phyloP scores from a whole-genome alignment of 176 grass and related monocot species.

The Cenchrus fungigraminus region DNA sequence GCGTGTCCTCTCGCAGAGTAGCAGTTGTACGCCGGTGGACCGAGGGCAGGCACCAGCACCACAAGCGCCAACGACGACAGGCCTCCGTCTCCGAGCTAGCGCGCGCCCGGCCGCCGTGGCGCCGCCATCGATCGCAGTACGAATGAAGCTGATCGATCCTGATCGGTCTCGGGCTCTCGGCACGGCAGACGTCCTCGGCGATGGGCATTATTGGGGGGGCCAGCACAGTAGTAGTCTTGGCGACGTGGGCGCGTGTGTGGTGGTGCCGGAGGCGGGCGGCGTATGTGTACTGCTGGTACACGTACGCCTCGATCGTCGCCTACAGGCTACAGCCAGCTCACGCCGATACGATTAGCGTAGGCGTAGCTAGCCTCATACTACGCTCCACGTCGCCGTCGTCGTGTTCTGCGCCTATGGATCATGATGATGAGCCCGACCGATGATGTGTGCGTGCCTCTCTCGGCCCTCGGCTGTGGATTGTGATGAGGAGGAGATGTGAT shows the following conservation, averaged over 20 bases:
- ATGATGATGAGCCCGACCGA: too few species aligned
- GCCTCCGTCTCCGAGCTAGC: too few species aligned
- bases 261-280: too few species aligned
- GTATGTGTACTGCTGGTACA: too few species aligned
- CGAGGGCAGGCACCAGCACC: background rate
- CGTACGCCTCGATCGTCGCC: too few species aligned
- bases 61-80: too few species aligned
- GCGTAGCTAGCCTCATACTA: background rate
- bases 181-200: background rate
- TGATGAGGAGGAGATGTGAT: background rate
- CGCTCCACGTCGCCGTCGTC: background rate
- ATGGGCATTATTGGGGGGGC: slow-evolving; percentile 1
- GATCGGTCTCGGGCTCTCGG: background rate
- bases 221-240: background rate
- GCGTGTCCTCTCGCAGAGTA: background rate
- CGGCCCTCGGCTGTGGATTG: too few species aligned
- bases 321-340: too few species aligned
- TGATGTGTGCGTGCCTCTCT: too few species aligned
- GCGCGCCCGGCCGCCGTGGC: background rate
- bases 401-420: background rate
- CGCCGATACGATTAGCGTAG: too few species aligned
- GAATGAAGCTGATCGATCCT: too few species aligned
- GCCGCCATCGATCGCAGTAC: background rate
- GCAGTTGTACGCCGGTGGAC: background rate
- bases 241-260: background rate